These are phyloP conservation scores for Aechmea fasciata DNA, from an alignment of 176 grass and related monocot genomes.

Conservation along the genomic window DNA sequence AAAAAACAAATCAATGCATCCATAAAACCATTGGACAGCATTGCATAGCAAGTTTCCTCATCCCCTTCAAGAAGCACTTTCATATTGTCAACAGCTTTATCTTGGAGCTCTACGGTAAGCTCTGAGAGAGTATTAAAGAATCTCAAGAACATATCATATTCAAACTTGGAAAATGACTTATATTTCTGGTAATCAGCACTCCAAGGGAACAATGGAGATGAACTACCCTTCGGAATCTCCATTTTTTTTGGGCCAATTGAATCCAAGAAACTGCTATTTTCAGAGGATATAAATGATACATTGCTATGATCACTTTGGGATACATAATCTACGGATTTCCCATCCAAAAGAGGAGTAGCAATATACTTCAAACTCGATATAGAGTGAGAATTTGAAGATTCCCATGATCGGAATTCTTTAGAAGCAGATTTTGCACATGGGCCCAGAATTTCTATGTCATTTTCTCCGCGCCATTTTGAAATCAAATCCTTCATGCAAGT, in stretches of 20 bases:
- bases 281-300: slow-evolving; percentile 54
- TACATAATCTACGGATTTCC: slow-evolving; percentile 40
- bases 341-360: slow-evolving; percentile 71
- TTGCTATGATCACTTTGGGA: slow-evolving; percentile 47
- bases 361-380: slow-evolving; percentile 81
- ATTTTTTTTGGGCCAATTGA: slow-evolving; percentile 36
- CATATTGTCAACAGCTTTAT: slow-evolving; percentile 56
- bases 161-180: slow-evolving; percentile 59
- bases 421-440: slow-evolving; percentile 26
- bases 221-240: slow-evolving; percentile 38
- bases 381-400: slow-evolving; percentile 56
- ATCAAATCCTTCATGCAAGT: slow-evolving; percentile 77
- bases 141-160: slow-evolving; percentile 61
- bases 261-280: slow-evolving; percentile 55
- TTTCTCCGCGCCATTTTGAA: slow-evolving; percentile 55
- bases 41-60: slow-evolving; percentile 39
- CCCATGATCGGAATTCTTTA: slow-evolving; percentile 33
- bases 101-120: slow-evolving; percentile 53
- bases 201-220: slow-evolving; percentile 53
- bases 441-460: slow-evolving; percentile 28
- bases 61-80: slow-evolving; percentile 56
- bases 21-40: slow-evolving; percentile 71
- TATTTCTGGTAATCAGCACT: slow-evolving; percentile 61
- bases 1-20: slow-evolving; percentile 70
- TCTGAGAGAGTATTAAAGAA: slow-evolving; percentile 59